phyloP scores from a whole-genome alignment of 2,329 filamentous ascomycete genomes.

The Diaporthe ampelina region DNA sequence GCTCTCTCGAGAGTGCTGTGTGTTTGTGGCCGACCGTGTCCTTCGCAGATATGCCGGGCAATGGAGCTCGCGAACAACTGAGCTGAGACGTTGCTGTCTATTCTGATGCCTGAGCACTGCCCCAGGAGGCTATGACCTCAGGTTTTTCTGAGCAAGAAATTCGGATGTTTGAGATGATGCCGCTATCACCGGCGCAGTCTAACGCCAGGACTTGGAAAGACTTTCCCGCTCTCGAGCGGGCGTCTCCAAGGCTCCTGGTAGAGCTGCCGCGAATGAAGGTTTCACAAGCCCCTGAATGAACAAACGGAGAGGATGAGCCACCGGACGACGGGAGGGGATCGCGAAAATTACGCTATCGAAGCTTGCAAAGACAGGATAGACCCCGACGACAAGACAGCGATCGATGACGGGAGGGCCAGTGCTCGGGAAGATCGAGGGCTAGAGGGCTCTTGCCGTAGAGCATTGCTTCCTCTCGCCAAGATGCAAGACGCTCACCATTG shows the following conservation, averaged over 20 bases:
- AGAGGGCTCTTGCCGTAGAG: not conserved
- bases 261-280: conserved; percentile 14
- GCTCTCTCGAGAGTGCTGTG: not conserved
- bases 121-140: conserved; percentile 8
- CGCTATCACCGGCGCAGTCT: conserved; percentile 20
- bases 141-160: conserved; percentile 4
- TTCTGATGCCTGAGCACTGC: conserved; percentile 12
- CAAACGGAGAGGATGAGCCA: conserved; percentile 4
- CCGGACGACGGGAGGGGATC: not conserved
- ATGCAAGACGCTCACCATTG: not conserved
- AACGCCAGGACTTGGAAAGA: conserved; percentile 17
- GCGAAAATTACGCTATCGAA: conserved; percentile 13
- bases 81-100: conserved; percentile 1
- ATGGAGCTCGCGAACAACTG: not conserved
- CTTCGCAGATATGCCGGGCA: not conserved
- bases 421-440: not conserved
- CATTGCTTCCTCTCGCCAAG: conserved; percentile 5
- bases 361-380: not conserved
- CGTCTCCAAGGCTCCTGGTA: not conserved
- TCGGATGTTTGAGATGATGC: conserved; percentile 28
- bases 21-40: not conserved
- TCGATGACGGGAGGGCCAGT: not conserved
- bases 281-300: conserved; percentile 12
- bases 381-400: not conserved
- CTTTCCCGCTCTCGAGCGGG: not conserved